Evolutionary conservation across 2,329 filamentous ascomycete genomes (phyloP).

Genomic region (Fusarium sp.): DNA sequence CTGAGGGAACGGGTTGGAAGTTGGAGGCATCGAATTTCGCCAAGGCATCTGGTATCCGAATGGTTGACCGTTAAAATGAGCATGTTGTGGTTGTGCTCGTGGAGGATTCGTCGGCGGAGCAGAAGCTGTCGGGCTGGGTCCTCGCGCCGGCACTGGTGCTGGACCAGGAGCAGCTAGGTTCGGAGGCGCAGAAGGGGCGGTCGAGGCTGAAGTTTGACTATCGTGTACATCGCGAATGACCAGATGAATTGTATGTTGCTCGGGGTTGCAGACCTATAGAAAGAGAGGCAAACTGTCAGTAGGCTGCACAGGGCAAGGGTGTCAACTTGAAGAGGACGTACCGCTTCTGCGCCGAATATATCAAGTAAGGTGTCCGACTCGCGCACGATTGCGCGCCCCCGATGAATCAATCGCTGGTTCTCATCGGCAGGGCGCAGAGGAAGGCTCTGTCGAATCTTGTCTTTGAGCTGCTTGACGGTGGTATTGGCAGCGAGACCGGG

Average conservation of each 20-base stretch:
- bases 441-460: constrained; percentile 65
- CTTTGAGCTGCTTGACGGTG: constrained; percentile 68
- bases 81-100: constrained; percentile 37
- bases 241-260: constrained; percentile 65
- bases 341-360: constrained; percentile 66
- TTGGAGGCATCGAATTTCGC: constrained; percentile 47
- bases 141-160: constrained; percentile 36
- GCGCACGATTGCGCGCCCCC: constrained; percentile 66
- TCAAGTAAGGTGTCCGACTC: constrained; percentile 67
- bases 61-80: constrained; percentile 32
- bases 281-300: constrained; percentile 35
- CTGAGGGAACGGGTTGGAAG: too few relatives aligned
- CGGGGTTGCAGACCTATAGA: constrained; percentile 56
- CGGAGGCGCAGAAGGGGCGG: constrained; percentile 29
- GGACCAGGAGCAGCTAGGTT: constrained; percentile 13
- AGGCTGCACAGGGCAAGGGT: constrained; percentile 15
- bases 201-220: constrained; percentile 44
- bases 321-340: constrained; percentile 45
- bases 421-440: constrained; percentile 63
- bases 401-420: constrained; percentile 70
- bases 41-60: constrained; percentile 49
- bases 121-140: constrained; percentile 45
- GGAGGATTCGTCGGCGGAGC: constrained; percentile 40
- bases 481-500: constrained; percentile 61
- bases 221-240: constrained; percentile 59